Evolutionary conservation across 768 basidiomycete genomes (phyloP).

Genomic region (Lentinus tigrinus): DNA sequence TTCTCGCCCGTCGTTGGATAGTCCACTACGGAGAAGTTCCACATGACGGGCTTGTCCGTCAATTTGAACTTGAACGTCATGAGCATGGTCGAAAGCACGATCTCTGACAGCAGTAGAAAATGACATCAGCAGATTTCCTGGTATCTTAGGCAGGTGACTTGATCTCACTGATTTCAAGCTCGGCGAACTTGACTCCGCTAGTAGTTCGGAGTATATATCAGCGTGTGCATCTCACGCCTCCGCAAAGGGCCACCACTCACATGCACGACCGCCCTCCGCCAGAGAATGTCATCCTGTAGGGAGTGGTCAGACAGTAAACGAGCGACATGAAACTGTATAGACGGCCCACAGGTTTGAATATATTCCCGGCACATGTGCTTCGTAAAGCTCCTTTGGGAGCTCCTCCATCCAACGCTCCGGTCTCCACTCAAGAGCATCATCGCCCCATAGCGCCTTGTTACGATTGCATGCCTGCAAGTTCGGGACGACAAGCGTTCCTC

Average conservation of each 20-base stretch:
- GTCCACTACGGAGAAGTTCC: not conserved
- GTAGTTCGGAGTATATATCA: not conserved
- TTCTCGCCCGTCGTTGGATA: not conserved
- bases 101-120: not conserved
- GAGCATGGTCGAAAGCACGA: not conserved
- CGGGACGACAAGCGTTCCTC: constrained; percentile 36
- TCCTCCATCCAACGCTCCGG: constrained; percentile 41
- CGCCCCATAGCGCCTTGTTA: constrained; percentile 41
- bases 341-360: constrained; percentile 2
- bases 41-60: not conserved
- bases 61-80: not conserved
- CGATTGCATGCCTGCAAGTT: constrained; percentile 39
- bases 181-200: constrained; percentile 8
- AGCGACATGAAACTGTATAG: not conserved
- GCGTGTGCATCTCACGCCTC: not conserved
- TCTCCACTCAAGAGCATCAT: constrained; percentile 38
- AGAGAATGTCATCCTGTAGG: constrained; percentile 26
- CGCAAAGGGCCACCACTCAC: constrained; percentile 9
- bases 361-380: constrained; percentile 4
- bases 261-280: constrained; percentile 26
- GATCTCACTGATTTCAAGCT: constrained; percentile 2
- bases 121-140: too few species aligned
- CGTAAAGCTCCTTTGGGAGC: not conserved
- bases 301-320: not conserved
- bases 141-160: too few species aligned